Conservation (phyloP, 768 basidiomycete genomes). For the Cyclocybe cylindracea region DNA sequence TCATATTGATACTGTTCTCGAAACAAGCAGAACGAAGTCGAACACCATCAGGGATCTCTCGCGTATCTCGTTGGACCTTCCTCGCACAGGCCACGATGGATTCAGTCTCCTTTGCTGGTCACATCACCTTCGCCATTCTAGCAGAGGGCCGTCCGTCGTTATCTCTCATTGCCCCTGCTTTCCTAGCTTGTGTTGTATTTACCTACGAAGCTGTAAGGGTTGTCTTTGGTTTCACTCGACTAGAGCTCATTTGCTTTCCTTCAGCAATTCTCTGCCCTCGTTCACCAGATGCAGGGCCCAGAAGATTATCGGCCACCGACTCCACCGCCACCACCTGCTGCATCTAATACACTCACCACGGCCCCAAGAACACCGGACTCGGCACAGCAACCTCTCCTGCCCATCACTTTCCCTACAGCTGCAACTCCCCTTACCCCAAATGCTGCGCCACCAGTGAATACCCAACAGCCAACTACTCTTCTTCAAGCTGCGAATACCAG, state of each 20-base stretch:
- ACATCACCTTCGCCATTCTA: constrained; percentile 86
- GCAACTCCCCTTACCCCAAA: constrained; percentile 17
- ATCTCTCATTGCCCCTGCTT: constrained; percentile 82
- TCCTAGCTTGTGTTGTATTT: constrained; percentile 77
- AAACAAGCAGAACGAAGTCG: constrained; percentile 76
- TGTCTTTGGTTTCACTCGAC: neutral
- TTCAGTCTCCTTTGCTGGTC: constrained; percentile 82
- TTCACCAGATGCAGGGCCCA: constrained; percentile 82
- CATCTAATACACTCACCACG: constrained; percentile 13
- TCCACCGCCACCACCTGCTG: constrained; percentile 26
- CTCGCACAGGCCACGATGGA: constrained; percentile 79
- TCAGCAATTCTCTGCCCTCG: constrained; percentile 82
- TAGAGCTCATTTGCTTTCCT: constrained; percentile 1
- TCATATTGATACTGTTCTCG: constrained; percentile 64
- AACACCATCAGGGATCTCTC: constrained; percentile 76
- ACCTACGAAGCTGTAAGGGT: constrained; percentile 76
- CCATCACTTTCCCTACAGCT: constrained; percentile 12
- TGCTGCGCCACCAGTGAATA: constrained; percentile 13
- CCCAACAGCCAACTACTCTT: constrained; percentile 18
- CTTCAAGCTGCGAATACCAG: constrained; percentile 21
- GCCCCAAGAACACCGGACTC: constrained; percentile 11
- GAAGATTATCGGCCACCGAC: constrained; percentile 46
- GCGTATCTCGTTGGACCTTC: constrained; percentile 84
- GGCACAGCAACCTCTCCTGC: constrained; percentile 11
- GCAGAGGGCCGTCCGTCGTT: constrained; percentile 82